Base-by-base conservation (phyloP, 2,329 filamentous ascomycete species). In the Dothidotthia symphoricarpi region DNA sequence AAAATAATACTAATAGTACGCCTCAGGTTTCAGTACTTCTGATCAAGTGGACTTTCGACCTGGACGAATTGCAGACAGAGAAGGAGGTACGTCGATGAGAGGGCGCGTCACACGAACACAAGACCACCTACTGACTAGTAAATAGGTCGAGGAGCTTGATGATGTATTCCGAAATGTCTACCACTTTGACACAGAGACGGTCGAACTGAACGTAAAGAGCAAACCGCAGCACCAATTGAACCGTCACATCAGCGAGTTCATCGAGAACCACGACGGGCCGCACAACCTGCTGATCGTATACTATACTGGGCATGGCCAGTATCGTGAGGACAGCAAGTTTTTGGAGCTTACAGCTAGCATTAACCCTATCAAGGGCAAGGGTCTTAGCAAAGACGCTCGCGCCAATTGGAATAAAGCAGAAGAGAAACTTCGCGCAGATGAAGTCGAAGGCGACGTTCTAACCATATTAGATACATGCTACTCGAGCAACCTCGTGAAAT, bases 391-490 rank as follows among this genome's bases (percentile, higher is more conserved):
- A 12, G 51, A 53, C 11, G 61, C 57, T 3, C 48, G 49, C n/a
- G 58, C 51, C 5, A 67, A 57, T 13, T 67, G 65, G 64, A 62
- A 63, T 39, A 59, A 50, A 24, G 57, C 53, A 1, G 63, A 69
- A 31, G 44, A 59, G 4, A 34, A 49, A 4, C 43, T 68, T 11
- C 43, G 45, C 9, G 36, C 57, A 1, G 51, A 63, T 1, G 51
- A 59, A 6, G 53, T 63, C 1, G 55, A 65, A 22, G 52, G 51
- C 8, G 67, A 69, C 28, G 56, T 67, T 2, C 42, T 69, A 8
- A 61, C 56, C 4, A 68, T 69, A 12, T 40, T 69, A 8, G 67
- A 69, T 36, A 62, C 62, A 0, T 69, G 67, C 55, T 69, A 61
- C 32, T 48, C 64, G 0, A 64, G 61, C 51, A 67, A 68, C 35